Evolutionary conservation across 176 grass and related monocot genomes (phyloP).

Genomic region (Otatea glauca): DNA sequence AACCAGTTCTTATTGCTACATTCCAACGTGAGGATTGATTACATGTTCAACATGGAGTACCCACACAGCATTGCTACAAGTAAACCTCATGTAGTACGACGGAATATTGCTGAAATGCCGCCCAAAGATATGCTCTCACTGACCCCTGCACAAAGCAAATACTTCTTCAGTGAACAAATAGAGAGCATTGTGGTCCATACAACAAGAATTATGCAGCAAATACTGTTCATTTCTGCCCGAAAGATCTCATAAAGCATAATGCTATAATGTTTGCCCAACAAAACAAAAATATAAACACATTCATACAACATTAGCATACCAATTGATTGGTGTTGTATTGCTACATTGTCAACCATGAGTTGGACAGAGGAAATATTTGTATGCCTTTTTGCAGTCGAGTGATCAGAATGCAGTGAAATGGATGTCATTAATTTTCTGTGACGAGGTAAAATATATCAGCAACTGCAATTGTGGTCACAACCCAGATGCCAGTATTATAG

Average conservation of each 20-base stretch:
- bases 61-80: not conserved
- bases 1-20: not conserved
- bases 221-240: not conserved
- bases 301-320: not conserved
- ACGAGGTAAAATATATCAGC: not conserved
- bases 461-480: not conserved
- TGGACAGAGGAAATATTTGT: not conserved
- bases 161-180: not conserved
- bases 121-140: constrained; percentile 33
- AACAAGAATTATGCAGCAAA: not conserved
- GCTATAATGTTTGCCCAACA: not conserved
- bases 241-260: not conserved
- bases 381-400: not conserved
- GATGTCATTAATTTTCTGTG: not conserved
- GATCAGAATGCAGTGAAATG: not conserved
- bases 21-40: not conserved
- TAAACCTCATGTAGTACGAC: not conserved
- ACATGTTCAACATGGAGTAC: constrained; percentile 12
- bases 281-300: not conserved
- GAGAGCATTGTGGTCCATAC: not conserved
- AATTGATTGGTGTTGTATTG: not conserved
- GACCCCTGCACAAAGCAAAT: constrained; percentile 49
- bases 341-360: not conserved
- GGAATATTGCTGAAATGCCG: not conserved
- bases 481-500: not conserved